phyloP scores from a whole-genome alignment of 495 filamentous ascomycete species.

The Daldinia caldariorum region DNA sequence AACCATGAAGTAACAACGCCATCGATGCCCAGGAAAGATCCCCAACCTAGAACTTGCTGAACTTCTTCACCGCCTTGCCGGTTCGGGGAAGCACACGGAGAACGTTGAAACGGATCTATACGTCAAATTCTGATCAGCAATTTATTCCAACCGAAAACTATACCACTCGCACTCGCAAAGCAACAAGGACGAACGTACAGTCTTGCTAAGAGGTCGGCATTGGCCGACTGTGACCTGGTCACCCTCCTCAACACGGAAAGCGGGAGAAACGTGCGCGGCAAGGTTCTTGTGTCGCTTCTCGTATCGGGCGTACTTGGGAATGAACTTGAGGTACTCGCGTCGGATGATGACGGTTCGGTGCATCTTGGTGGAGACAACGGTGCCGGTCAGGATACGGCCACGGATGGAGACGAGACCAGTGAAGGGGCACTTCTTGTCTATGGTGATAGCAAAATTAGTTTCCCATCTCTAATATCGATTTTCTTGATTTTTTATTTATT shows the following conservation, averaged over 20 bases:
- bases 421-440: slow-evolving; percentile 99
- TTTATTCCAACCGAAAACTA: slow-evolving; percentile 14
- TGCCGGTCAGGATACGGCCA: slow-evolving; percentile 99
- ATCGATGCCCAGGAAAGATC: slow-evolving; percentile 60
- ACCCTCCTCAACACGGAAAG: slow-evolving; percentile 99
- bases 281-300: slow-evolving; percentile 99
- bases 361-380: slow-evolving; percentile 99
- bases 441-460: slow-evolving; percentile 44
- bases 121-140: slow-evolving; percentile 34
- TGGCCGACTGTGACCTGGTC: slow-evolving; percentile 99
- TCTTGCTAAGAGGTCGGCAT: slow-evolving; percentile 98
- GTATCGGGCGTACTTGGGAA: slow-evolving; percentile 98
- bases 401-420: slow-evolving; percentile 97
- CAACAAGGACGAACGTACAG: slow-evolving; percentile 70
- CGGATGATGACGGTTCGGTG: slow-evolving; percentile 99
- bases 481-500: slow-evolving; percentile 5
- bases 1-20: slow-evolving; percentile 63
- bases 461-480: background rate
- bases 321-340: slow-evolving; percentile 99
- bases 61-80: slow-evolving; percentile 96
- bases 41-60: slow-evolving; percentile 90
- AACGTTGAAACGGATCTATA: slow-evolving; percentile 97
- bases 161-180: slow-evolving; percentile 2
- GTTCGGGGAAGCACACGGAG: slow-evolving; percentile 96
- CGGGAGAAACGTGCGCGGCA: slow-evolving; percentile 96